Evolutionary conservation across 2,329 filamentous ascomycete species (phyloP), one percentile per base, ranked within the genome.

Genomic region (Boeremia exigua): DNA sequence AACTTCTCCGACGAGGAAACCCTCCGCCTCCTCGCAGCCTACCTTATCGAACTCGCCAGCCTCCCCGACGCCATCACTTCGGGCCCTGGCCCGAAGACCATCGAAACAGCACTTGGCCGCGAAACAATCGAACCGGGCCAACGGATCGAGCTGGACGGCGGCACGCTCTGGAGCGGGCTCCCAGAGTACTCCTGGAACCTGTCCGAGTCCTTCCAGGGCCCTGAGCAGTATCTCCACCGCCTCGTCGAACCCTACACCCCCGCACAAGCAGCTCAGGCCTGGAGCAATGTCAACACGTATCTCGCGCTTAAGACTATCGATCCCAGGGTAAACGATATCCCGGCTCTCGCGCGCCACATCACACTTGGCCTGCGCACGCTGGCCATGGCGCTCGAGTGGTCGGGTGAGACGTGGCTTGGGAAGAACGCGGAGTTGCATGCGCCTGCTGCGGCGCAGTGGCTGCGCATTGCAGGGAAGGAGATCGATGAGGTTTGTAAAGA

Each of bases 391-490:
- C 25, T 50, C 5, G 50, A 58, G n/a, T 9, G 54, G 2, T 46
- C 49, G 2, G 32, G 23, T 9, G 32, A 25, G 4, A 42, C 55
- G n/a, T 30, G 45, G 6, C 15, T 44, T 8, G 50, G 54, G 5
- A 46, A 19, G 17, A 38, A 54, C n/a, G 12, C 15, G 11, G 49
- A 58, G 19, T 19, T 58, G 9, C 55, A 58, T 34, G 49, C 39
- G 32, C 55, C 55, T 39, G 55, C 50, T 14, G 49, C 50, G n/a
- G 46, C 42, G 34, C 34, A 58, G 27, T 58, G 55, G 50, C 14
- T 58, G 6, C 34, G 46, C 9, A 43, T 58, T 11, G 55, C 50
- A 14, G 50, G 50, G 14, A 36, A 42, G 11, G 45, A 54, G 32
- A 42, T 54, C 19, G 40, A 58, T 28, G 46, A 5, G 11, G 25